phyloP scores from a whole-genome alignment of 495 filamentous ascomycete genomes.

The Tuber microsphaerosporum region DNA sequence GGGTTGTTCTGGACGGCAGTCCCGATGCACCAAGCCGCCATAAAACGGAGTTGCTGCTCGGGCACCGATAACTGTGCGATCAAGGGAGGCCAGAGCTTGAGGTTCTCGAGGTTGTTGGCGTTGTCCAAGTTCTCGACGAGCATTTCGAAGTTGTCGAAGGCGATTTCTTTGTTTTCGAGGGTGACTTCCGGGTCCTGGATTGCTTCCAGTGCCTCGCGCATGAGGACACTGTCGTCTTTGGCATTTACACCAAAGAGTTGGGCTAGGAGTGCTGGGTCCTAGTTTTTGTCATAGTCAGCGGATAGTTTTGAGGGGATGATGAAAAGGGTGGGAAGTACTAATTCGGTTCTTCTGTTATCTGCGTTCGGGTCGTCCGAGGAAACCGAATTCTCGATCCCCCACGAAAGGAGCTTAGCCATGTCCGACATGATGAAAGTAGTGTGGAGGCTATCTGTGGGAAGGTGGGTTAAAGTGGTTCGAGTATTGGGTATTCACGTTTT shows the following conservation, averaged over 20 bases:
- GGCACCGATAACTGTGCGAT: conserved; percentile 58
- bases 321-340: conserved; percentile 44
- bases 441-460: conserved; percentile 17
- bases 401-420: conserved; percentile 80
- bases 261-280: conserved; percentile 48
- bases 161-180: conserved; percentile 70
- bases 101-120: conserved; percentile 75
- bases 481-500: not conserved
- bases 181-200: conserved; percentile 57
- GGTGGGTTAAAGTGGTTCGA: too few relatives aligned
- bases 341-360: conserved; percentile 37
- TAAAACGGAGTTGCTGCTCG: conserved; percentile 63
- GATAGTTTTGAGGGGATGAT: conserved; percentile 34
- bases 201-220: conserved; percentile 72
- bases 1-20: conserved; percentile 95
- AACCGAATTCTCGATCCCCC: conserved; percentile 77
- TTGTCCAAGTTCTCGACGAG: conserved; percentile 89
- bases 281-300: conserved; percentile 17
- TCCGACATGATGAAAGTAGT: conserved; percentile 38
- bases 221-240: conserved; percentile 80
- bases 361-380: conserved; percentile 40
- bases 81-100: conserved; percentile 75
- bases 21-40: conserved; percentile 86
- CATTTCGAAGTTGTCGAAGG: conserved; percentile 95
- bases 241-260: conserved; percentile 62